Evolutionary conservation across 2,329 filamentous ascomycete species (phyloP).

Genomic region (Aspergillus sergii): DNA sequence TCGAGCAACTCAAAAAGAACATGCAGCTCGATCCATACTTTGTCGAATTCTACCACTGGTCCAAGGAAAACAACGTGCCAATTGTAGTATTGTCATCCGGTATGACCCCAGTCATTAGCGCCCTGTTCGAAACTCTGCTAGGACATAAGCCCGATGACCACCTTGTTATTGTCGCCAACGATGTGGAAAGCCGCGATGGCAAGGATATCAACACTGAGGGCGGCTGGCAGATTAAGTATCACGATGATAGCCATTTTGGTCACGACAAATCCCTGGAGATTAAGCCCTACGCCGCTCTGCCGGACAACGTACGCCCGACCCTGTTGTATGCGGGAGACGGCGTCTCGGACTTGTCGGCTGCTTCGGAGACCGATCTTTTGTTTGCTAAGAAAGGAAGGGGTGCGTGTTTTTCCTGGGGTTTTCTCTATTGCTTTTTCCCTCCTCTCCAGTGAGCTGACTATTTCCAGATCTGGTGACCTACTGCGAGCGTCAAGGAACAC

Average conservation of each 20-base stretch:
- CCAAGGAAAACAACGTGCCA: slow-evolving; percentile 78
- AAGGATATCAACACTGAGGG: slow-evolving; percentile 76
- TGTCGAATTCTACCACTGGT: slow-evolving; percentile 84
- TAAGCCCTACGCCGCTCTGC: slow-evolving; percentile 73
- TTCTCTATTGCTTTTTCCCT: not conserved
- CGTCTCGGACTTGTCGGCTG: slow-evolving; percentile 88
- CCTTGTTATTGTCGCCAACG: slow-evolving; percentile 89
- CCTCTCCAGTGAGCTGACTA: slow-evolving; percentile 16
- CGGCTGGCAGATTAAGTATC: slow-evolving; percentile 87
- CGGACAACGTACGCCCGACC: slow-evolving; percentile 68
- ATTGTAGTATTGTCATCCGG: slow-evolving; percentile 90
- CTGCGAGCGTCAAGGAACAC: slow-evolving; percentile 80
- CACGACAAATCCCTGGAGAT: slow-evolving; percentile 96
- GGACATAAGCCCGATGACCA: slow-evolving; percentile 70
- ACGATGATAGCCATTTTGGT: slow-evolving; percentile 87
- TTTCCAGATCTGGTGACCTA: slow-evolving; percentile 77
- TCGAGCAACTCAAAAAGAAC: slow-evolving; percentile 74
- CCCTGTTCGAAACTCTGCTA: slow-evolving; percentile 76
- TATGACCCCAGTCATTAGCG: slow-evolving; percentile 89
- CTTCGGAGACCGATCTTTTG: slow-evolving; percentile 86
- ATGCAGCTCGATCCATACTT: slow-evolving; percentile 90
- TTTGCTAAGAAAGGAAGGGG: slow-evolving; percentile 91
- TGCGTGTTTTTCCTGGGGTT: slow-evolving; percentile 42
- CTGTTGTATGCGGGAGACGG: slow-evolving; percentile 96
- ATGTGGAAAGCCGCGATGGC: slow-evolving; percentile 67